phyloP scores from a whole-genome alignment of 2,329 filamentous ascomycete species.

The Dichotomopilus funicola region DNA sequence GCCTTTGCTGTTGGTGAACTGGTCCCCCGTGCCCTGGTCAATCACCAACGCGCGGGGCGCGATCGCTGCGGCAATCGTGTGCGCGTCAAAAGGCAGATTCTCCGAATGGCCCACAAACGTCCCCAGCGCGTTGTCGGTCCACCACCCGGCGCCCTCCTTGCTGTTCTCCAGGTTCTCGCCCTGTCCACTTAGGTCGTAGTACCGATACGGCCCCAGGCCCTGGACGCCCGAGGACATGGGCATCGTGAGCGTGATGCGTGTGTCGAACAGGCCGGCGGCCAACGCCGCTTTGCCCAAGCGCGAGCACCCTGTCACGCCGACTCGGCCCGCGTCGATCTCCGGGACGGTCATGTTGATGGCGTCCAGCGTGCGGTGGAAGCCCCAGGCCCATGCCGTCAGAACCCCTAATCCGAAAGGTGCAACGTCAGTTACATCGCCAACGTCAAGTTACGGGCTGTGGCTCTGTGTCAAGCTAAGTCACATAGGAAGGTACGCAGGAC shows the following conservation, averaged over 20 bases:
- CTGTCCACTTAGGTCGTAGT: slow-evolving; percentile 39
- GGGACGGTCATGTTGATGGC: slow-evolving; percentile 42
- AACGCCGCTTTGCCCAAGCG: slow-evolving; percentile 49
- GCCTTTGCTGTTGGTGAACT: slow-evolving; percentile 43
- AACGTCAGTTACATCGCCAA: no score
- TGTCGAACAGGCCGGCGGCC: slow-evolving; percentile 45
- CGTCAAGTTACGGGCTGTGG: no score
- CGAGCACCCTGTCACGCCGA: slow-evolving; percentile 49
- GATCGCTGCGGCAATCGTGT: slow-evolving; percentile 51
- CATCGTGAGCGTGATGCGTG: slow-evolving; percentile 47
- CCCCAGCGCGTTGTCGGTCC: slow-evolving; percentile 46
- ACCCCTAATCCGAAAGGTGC: slow-evolving; percentile 29
- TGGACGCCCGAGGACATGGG: slow-evolving; percentile 51
- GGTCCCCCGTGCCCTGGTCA: slow-evolving; percentile 47
- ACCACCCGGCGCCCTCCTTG: slow-evolving; percentile 48
- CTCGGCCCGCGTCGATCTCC: slow-evolving; percentile 36
- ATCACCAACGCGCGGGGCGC: slow-evolving; percentile 51
- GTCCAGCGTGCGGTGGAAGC: slow-evolving; percentile 47
- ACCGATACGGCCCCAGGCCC: slow-evolving; percentile 48
- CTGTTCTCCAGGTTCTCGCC: slow-evolving; percentile 43
- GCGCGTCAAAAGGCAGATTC: slow-evolving; percentile 50
- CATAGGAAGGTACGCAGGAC: no score
- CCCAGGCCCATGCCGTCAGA: slow-evolving; percentile 50
- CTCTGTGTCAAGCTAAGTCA: no score
- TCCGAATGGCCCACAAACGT: slow-evolving; percentile 50